Evolutionary conservation across 2,329 filamentous ascomycete genomes (phyloP), one percentile per base, ranked within the genome.

Genomic region (Exophiala sp.): DNA sequence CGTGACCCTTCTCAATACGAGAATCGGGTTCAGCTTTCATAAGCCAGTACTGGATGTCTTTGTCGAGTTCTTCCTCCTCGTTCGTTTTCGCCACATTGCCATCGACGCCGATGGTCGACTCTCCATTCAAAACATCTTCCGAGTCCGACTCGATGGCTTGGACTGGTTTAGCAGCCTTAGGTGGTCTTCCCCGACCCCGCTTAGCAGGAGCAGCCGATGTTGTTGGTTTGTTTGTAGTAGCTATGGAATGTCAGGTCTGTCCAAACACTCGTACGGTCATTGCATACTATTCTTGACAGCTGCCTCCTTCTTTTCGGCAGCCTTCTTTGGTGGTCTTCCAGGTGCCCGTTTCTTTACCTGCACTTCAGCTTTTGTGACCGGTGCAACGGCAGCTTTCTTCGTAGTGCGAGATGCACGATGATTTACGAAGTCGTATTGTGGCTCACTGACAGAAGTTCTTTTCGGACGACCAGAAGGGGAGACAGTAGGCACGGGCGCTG

Each of bases 1-100:
- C 91, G 47, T 88, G 77, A 1, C 91, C 92, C 50, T 91, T 92
- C 68, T 95, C 90, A 12, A 91, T 74, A 5, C 94, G 86, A 3
- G 90, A 84, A 64, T 95, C 88, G 0, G 94, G 92, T 72, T 99
- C 88, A 0, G 89, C 88, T 73, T 92, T 94, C 80, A 94, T 81
- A 32, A 94, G 79, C 88, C 88, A 91, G 71, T 87, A 91, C 70
- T 77, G 76, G 42, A 68, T 69, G 14, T 64, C 62, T 12, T 63
- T 54, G 14, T 63, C 55, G 5, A 55, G 45, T 5, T 42, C 32
- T 24, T 52, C 54, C 8, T 49, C 36, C 9, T 58, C 50, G 3
- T 48, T 45, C 14, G 12, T 20, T 10, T 54, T 46, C 33, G 40
- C 21, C 20, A 53, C 48, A 20, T 54, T 29, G 29, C 51, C 61